Evolutionary conservation across 2,329 filamentous ascomycete species (phyloP), one percentile per base, ranked within the genome.

Genomic region (Fragosphaeria purpurea): DNA sequence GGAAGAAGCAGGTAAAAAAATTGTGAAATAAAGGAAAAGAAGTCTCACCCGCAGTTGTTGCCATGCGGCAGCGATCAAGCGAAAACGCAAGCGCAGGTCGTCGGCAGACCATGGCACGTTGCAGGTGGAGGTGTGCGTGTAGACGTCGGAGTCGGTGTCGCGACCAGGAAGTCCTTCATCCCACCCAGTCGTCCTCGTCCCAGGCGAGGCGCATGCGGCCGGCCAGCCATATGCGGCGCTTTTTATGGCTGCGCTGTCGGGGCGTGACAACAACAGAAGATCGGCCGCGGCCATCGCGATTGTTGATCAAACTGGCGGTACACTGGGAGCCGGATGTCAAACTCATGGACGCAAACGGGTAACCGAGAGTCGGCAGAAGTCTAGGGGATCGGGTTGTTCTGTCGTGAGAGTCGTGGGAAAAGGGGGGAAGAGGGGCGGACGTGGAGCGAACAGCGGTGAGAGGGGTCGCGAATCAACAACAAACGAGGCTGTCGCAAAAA

Each of bases 221-320:
- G 57, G 58, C 60, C 57, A 69, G 56, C 64, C 66, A 68, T 61
- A 65, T 59, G 54, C 48, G 47, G 48, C 63, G 63, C 60, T 67
- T 52, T 12, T 50, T 68, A 59, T 66, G 66, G 61, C 65, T 67
- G 65, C 70, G 64, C 61, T 64, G 62, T 63, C 67, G 64, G 41
- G 50, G 52, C 62, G 67, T 58, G 65, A 67, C 56, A 63, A 62
- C 64, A 63, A 62, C 64, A 71, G 61, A 67, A 76, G 67, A 58
- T 69, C 67, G 67, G 69, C 70, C 63, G 73, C 66, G 65, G 76
- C 75, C 76, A 80, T 80, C 63, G 61, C 75, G 72, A 64, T 64
- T 69, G 65, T 68, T 65, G 57, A 57, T 59, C 60, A 65, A 68
- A 64, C 68, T 73, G 65, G 60, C 58, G 55, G 65, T 70, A 58